Evolutionary conservation across 2,329 filamentous ascomycete species (phyloP), one percentile per base, ranked within the genome.

Genomic region (Salinomyces thailandicus): DNA sequence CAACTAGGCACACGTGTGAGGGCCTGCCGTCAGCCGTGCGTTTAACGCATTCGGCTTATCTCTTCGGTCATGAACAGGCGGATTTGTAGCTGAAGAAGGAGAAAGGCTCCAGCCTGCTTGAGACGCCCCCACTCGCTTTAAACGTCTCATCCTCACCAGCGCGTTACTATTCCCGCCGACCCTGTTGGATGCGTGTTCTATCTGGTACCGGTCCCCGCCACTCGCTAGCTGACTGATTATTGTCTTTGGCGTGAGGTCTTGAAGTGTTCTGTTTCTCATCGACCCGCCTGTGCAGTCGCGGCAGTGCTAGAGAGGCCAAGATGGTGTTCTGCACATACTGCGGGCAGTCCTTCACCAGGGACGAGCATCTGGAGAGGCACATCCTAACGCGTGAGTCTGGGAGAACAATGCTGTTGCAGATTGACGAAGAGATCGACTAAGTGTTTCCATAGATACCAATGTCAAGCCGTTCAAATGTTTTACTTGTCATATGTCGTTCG

Each of bases 391-490:
- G 67, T 70, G 59, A 43, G 64, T 59, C 7, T 27, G 15, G n/a
- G n/a, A n/a, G n/a, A n/a, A n/a, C n/a, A n/a, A n/a, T n/a, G n/a
- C n/a, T n/a, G n/a, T n/a, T n/a, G n/a, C n/a, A n/a, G n/a, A n/a
- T n/a, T n/a, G n/a, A n/a, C n/a, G n/a, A n/a, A n/a, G n/a, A n/a
- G n/a, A n/a, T n/a, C n/a, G n/a, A n/a, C n/a, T n/a, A n/a, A n/a
- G n/a, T n/a, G n/a, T n/a, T n/a, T n/a, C 4, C 27, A 7, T 46
- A 69, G 66, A 71, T 45, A 71, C 67, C 37, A 69, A 70, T 49
- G 65, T 71, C n/a, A 71, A 71, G 53, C 67, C 67, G 2, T 71
- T 68, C 60, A 70, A 69, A 55, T 71, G 67, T 53, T 68, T 67
- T 41, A 69, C 64, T 22, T 71, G 67, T 48, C 67, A 71, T 42